Conservation (phyloP, 2,329 filamentous ascomycete species). For the Ceratocystis eucalypticola region DNA sequence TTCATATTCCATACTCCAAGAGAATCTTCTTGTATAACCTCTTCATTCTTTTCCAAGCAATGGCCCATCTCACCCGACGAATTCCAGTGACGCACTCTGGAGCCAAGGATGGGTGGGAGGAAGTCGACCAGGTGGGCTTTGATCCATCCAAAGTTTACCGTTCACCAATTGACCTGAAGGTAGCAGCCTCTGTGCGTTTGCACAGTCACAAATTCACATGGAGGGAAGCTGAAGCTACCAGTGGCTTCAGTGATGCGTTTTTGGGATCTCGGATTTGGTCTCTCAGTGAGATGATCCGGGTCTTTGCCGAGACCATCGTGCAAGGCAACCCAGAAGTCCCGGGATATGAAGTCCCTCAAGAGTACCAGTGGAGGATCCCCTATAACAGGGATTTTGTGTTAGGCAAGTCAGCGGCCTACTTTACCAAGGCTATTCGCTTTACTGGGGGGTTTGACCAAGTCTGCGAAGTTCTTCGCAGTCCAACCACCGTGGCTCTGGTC, state of each 20-base stretch:
- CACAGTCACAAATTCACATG: slow-evolving; percentile 2
- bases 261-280: slow-evolving; percentile 11
- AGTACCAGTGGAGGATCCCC: background rate
- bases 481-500: background rate
- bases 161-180: slow-evolving; percentile 10
- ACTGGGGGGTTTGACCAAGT: slow-evolving; percentile 10
- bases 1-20: background rate
- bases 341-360: background rate
- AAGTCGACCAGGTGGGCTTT: slow-evolving; percentile 7
- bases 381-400: slow-evolving; percentile 11
- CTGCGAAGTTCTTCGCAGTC: slow-evolving; percentile 6
- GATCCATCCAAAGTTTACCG: slow-evolving; percentile 8
- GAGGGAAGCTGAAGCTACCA: background rate
- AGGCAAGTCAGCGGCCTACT: slow-evolving; percentile 11
- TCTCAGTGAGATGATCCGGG: slow-evolving; percentile 1
- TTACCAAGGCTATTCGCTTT: slow-evolving; percentile 15
- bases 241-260: background rate
- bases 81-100: slow-evolving; percentile 9
- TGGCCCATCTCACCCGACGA: slow-evolving; percentile 6
- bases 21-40: no score
- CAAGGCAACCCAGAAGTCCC: background rate
- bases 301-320: slow-evolving; percentile 5
- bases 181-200: background rate
- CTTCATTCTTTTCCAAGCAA: background rate
- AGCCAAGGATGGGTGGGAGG: slow-evolving; percentile 7